Base-by-base conservation (phyloP, 352 stramenopile species). In the Chrysophaeum taylorii region DNA sequence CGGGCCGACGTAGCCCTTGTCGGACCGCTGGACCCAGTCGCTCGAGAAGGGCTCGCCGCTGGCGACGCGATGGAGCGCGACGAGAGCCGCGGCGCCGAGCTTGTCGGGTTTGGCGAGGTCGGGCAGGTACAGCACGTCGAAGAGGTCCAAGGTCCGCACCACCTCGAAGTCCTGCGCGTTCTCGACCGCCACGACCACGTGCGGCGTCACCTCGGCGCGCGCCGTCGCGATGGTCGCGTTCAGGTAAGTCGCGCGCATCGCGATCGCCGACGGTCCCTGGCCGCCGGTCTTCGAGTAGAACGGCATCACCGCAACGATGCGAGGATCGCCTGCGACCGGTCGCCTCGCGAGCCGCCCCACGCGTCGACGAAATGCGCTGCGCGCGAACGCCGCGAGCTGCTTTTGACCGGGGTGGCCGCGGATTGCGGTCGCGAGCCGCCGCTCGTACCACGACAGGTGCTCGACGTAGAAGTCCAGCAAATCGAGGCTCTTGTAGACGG, bases 401-500 rank as follows among this genome's bases (percentile, higher is more conserved):
- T n/a, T n/a, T n/a, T n/a, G n/a, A n/a, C n/a, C n/a, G n/a, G n/a
- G n/a, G n/a, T n/a, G n/a, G n/a, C n/a, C n/a, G n/a, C n/a, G n/a
- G n/a, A n/a, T n/a, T n/a, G n/a, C 52, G 4, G n/a, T 12, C 4
- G n/a, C 7, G 27, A 63, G n/a, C 25, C 52, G 52, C 25, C 52
- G 52, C 52, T 63, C 52, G 33, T 63, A 63, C 52, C 52, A 63
- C 7, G 7, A 27, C 7, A 63, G 52, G 52, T 63, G 52, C 52
- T 63, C 52, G 52, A 63, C 52, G 52, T 63, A 63, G 52, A 63
- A 63, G 52, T 35, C 52, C 7, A 63, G 52, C 27, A 63, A 9
- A 33, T 63, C 52, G 9, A 36, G 52, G 9, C 9, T 63, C 33
- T 63, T 63, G n/a, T n/a, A n/a, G 33, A 41, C 2, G 9, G 52